Base-by-base conservation (phyloP, 108 stramenopile genomes). In the Pseudonitzschia multistriata region DNA sequence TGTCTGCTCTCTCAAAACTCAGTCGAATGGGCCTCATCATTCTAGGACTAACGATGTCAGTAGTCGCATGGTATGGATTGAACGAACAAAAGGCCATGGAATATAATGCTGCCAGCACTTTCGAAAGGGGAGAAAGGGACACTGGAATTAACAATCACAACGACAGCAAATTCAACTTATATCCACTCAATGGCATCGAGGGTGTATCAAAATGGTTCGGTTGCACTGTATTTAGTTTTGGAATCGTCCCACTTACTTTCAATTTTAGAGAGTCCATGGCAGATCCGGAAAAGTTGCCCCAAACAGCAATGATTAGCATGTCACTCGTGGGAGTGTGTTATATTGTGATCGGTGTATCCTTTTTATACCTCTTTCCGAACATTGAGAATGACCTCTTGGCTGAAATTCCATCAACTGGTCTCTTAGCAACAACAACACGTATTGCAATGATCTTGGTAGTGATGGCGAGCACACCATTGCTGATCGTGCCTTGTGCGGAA, bases 201-300 rank as follows among this genome's bases (percentile, higher is more conserved):
- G 91, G 76, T 17, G 76, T 80, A 3, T 80, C 81, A 33, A 81
- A 82, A 47, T 92, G 86, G 88, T 92, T 89, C 66, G 91, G 91
- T 13, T 83, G 87, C 30, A 65, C 72, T 7, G 91, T 87, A 0
- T 92, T 81, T 81, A 70, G 83, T 34, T 85, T 80, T 76, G 84
- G 87, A 7, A 66, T 79, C 49, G 82, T 77, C 14, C 87, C 87
- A 11, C 71, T 88, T 53, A 88, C 84, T 3, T 88, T 73, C 75
- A 85, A 83, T 56, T 74, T 81, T 31, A 69, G 73, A 42, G 88
- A 90, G n/a, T 86, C 85, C 21, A 93, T 93, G 92, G 50, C 79
- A 36, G 63, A 83, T 14, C 92, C 92, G 3, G 39, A 76, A 19
- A 49, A 76, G 13, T 76, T 85, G 67, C 66, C 77, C 13, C 25